Conservation (phyloP, 75 land plant genomes). For the Pseudotsuga menziesii region DNA sequence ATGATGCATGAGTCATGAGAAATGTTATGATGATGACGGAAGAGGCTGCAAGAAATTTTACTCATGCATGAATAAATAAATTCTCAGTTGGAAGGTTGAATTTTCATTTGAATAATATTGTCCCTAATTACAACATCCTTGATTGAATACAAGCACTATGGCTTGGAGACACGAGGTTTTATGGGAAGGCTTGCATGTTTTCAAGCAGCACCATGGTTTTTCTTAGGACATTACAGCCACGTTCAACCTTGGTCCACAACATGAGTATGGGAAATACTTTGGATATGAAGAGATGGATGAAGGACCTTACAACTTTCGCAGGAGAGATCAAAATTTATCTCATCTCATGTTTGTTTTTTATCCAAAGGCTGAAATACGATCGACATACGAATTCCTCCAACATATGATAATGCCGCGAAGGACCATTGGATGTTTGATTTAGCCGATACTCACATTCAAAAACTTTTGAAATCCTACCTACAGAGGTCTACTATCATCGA, state of each 20-base stretch:
- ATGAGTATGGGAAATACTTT: not conserved
- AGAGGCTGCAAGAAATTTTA: too few species aligned
- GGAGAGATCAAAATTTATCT: not conserved
- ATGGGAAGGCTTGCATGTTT: conserved; percentile 2
- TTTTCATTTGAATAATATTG: too few species aligned
- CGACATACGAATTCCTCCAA: not conserved
- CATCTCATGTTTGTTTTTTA: not conserved
- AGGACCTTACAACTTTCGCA: not conserved
- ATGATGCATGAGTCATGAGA: too few species aligned
- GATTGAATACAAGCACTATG: not conserved
- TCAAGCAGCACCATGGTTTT: conserved; percentile 3
- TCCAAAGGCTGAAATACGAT: not conserved
- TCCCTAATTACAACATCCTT: too few species aligned
- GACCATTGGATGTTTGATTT: too few species aligned
- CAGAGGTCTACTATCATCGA: too few species aligned
- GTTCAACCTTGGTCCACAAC: not conserved
- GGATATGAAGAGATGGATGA: not conserved
- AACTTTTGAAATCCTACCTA: too few species aligned
- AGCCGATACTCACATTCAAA: too few species aligned
- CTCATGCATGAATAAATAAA: too few species aligned
- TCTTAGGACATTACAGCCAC: not conserved
- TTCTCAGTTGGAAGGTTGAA: too few species aligned
- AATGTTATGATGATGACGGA: too few species aligned
- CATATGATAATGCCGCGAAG: too few species aligned
- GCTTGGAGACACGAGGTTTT: not conserved